phyloP scores from a whole-genome alignment of 208 protist genomes.

The Crithidia bombi region DNA sequence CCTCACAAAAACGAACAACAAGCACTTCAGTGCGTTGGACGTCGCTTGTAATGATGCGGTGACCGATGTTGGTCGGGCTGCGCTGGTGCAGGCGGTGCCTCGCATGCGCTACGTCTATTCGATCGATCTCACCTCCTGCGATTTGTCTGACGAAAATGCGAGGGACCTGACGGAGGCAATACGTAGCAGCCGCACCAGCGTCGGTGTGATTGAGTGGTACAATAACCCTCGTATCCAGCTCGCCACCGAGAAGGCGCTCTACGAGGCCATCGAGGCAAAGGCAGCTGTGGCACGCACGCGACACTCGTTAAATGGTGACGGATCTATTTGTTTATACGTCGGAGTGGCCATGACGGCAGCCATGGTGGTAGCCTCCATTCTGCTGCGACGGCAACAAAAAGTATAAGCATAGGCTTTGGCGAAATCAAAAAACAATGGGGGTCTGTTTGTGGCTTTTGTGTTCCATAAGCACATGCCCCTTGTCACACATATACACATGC shows the following conservation, averaged over 20 bases:
- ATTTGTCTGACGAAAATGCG: constrained; percentile 76
- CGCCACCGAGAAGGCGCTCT: constrained; percentile 60
- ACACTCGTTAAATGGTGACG: constrained; percentile 13
- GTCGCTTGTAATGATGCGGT: constrained; percentile 76
- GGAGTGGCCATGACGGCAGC: constrained; percentile 27
- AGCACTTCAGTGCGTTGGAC: constrained; percentile 57
- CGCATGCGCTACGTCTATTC: constrained; percentile 51
- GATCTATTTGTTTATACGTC: constrained; percentile 21
- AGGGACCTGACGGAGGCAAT: constrained; percentile 53
- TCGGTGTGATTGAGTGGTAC: constrained; percentile 76
- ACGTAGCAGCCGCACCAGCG: constrained; percentile 41
- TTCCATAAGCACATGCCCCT: no score
- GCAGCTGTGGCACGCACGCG: constrained; percentile 23
- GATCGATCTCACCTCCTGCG: constrained; percentile 80
- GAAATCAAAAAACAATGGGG: neutral
- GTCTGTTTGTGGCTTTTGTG: neutral
- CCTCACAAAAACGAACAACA: constrained; percentile 59
- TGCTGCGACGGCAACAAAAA: constrained; percentile 23
- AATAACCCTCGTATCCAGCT: constrained; percentile 82
- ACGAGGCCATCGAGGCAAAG: constrained; percentile 58
- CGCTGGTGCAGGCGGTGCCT: constrained; percentile 46
- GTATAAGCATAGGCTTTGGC: neutral
- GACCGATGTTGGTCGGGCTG: constrained; percentile 52
- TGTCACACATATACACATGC: no score
- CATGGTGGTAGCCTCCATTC: constrained; percentile 32